Evolutionary conservation across 129 eudicot species (phyloP).

Genomic region (Calendula officinalis): DNA sequence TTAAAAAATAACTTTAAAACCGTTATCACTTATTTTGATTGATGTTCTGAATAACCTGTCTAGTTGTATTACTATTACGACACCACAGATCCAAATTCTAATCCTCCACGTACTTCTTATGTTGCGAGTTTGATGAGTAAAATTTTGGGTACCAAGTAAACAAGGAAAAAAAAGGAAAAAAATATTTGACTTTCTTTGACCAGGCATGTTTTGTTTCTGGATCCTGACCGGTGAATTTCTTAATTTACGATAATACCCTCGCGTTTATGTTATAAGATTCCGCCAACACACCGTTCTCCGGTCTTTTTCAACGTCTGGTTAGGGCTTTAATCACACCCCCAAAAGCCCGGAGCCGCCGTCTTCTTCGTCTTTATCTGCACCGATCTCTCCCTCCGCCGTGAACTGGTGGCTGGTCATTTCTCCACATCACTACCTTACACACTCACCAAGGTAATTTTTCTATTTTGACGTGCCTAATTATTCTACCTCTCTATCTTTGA

Average conservation of each 20-base stretch:
- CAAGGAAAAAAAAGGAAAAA: too few relatives aligned
- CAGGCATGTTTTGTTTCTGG: neutral
- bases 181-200: too few relatives aligned
- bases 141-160: too few relatives aligned
- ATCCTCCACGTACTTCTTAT: too few relatives aligned
- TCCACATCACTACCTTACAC: slow-evolving; percentile 12
- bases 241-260: slow-evolving; percentile 29
- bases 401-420: slow-evolving; percentile 4
- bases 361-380: slow-evolving; percentile 7
- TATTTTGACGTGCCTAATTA: neutral
- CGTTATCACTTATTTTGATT: too few relatives aligned
- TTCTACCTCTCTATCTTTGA: neutral
- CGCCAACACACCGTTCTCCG: slow-evolving; percentile 9
- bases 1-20: too few relatives aligned
- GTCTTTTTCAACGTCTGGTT: slow-evolving; percentile 33
- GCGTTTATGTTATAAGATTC: neutral
- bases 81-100: too few relatives aligned
- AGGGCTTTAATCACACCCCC: slow-evolving; percentile 36
- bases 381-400: slow-evolving; percentile 4
- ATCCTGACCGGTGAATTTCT: neutral
- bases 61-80: too few relatives aligned
- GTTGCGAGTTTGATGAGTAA: too few relatives aligned
- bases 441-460: slow-evolving; percentile 14
- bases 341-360: slow-evolving; percentile 36
- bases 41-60: too few relatives aligned